Percentiles rank a stretch among this genome's conserved stretches.
Evolutionary conservation across 768 basidiomycete species (phyloP).

Genomic region (Leccinum disarticulatum): DNA sequence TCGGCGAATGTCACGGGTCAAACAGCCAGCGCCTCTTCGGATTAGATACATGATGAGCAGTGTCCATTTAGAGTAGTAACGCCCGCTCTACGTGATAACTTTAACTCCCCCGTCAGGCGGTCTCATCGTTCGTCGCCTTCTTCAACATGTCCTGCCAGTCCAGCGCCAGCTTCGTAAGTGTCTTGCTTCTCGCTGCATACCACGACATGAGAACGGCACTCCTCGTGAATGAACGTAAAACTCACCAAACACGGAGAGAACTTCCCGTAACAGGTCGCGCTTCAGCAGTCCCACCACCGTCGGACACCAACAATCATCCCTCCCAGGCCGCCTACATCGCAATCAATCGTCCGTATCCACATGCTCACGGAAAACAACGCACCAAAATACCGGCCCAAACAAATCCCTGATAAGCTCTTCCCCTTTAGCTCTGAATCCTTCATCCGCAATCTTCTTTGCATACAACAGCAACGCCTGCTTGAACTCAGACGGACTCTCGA

Average conservation of each 20-base stretch:
- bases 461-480: conserved; percentile 73
- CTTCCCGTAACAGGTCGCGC: conserved; percentile 81
- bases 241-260: conserved; percentile 76
- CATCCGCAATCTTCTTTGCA: conserved; percentile 83
- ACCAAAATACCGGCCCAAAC: conserved; percentile 90
- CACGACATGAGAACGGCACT: conserved; percentile 7
- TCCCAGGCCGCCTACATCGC: conserved; percentile 58
- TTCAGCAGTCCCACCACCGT: conserved; percentile 70
- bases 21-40: conserved; percentile 1
- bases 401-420: conserved; percentile 92
- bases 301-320: conserved; percentile 64
- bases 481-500: conserved; percentile 87
- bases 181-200: conserved; percentile 66
- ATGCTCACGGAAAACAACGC: conserved; percentile 30
- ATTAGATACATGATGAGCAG: neutral
- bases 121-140: conserved; percentile 56
- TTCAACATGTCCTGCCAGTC: conserved; percentile 84
- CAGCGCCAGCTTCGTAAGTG: conserved; percentile 66
- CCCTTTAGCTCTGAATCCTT: conserved; percentile 83
- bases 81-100: neutral
- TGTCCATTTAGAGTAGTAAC: neutral
- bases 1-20: conserved; percentile 1
- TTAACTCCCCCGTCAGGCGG: conserved; percentile 5
- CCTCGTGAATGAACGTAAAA: conserved; percentile 6
- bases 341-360: neutral